Evolutionary conservation across 163 green algal species (phyloP).

Genomic region (Scenedesmus sp.): DNA sequence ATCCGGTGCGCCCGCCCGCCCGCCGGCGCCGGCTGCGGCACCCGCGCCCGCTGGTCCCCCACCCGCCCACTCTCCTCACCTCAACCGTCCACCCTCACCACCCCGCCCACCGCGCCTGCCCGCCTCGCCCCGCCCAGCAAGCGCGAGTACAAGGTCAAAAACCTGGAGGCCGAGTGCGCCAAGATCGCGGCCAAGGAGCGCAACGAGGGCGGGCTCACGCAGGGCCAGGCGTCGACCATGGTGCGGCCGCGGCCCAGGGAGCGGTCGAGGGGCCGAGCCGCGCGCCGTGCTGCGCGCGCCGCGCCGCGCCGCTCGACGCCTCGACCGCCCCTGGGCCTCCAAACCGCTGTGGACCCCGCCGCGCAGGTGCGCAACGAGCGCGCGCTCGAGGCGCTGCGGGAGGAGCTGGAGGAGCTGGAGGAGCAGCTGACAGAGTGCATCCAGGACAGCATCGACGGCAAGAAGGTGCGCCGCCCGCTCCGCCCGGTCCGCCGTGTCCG

Average conservation of each 20-base stretch:
- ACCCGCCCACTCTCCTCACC: background rate
- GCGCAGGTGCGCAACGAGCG: slow-evolving; percentile 70
- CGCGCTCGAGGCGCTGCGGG: slow-evolving; percentile 54
- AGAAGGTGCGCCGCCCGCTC: slow-evolving; percentile 1
- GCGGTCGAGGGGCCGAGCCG: background rate
- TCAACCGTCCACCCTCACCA: no score
- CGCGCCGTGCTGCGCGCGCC: no score
- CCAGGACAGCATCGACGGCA: slow-evolving; percentile 23
- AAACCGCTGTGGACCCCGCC: no score
- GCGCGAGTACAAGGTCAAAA: slow-evolving; percentile 67
- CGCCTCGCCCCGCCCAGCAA: slow-evolving; percentile 51
- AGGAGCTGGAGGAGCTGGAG: slow-evolving; percentile 84
- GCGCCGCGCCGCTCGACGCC: no score
- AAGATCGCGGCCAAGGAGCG: slow-evolving; percentile 69
- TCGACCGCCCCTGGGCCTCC: no score
- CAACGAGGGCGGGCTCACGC: slow-evolving; percentile 61
- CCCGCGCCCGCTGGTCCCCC: background rate
- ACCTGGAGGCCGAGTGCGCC: slow-evolving; percentile 75
- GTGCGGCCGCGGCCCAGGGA: no score
- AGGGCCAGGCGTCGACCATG: slow-evolving; percentile 75
- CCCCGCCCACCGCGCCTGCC: no score
- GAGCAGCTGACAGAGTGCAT: slow-evolving; percentile 69
- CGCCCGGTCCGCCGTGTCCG: background rate
- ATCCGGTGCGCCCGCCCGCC: slow-evolving; percentile 66
- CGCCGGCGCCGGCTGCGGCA: no score